Percentiles rank a stretch among this genome's conserved stretches.
Conservation (phyloP, 179 eudicot species). For the Carnegiea gigantea region DNA sequence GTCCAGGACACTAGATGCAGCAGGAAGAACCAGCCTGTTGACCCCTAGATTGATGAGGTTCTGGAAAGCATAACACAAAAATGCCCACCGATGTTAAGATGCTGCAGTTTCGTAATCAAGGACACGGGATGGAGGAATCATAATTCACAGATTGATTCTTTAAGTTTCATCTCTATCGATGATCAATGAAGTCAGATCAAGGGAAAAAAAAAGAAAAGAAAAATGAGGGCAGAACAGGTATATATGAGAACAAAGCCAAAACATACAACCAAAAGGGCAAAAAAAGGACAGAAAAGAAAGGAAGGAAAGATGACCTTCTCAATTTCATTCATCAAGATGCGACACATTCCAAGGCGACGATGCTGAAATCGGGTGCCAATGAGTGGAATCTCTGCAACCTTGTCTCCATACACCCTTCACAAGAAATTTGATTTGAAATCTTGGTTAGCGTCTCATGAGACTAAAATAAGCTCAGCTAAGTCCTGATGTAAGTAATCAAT, state of each 20-base stretch:
- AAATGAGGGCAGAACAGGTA: too few relatives aligned
- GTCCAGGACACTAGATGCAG: constrained; percentile 56
- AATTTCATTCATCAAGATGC: constrained; percentile 69
- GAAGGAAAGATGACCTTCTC: constrained; percentile 59
- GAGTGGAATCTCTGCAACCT: constrained; percentile 92
- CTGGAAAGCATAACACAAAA: constrained; percentile 37
- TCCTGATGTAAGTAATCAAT: constrained; percentile 9
- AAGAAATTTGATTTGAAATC: constrained; percentile 22
- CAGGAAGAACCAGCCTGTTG: constrained; percentile 79
- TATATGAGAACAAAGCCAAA: too few relatives aligned
- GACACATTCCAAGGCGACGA: constrained; percentile 95
- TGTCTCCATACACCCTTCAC: constrained; percentile 70
- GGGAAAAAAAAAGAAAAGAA: too few relatives aligned
- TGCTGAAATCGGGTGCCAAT: constrained; percentile 81
- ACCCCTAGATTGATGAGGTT: constrained; percentile 64
- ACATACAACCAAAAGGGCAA: background rate
- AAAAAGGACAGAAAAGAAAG: background rate
- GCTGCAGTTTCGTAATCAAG: background rate
- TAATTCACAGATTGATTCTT: background rate
- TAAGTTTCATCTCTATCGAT: too few relatives aligned
- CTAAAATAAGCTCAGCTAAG: background rate
- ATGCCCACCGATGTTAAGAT: too few relatives aligned
- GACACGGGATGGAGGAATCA: background rate
- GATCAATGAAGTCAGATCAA: background rate
- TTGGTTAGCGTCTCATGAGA: constrained; percentile 6